Conservation (phyloP, 345 rosid genomes). For the Linum tenue region DNA sequence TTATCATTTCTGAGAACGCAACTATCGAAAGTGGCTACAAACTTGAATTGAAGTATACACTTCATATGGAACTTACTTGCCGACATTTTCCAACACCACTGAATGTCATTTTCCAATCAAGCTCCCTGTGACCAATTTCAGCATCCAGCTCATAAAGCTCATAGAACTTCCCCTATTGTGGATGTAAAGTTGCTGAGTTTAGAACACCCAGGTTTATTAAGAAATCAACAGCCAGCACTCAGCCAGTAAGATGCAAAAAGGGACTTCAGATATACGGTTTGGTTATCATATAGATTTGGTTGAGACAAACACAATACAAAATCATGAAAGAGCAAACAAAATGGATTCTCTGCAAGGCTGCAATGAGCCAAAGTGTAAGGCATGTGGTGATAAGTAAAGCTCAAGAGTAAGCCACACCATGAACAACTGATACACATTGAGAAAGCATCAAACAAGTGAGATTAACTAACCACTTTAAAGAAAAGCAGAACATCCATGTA, state of each 20-base stretch:
- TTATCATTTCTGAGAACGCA: neutral
- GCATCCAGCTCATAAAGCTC: constrained; percentile 97
- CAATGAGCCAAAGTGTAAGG: no score
- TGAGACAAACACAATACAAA: neutral
- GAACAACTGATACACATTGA: neutral
- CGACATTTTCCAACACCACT: constrained; percentile 97
- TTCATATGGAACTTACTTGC: constrained; percentile 44
- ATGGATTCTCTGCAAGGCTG: no score
- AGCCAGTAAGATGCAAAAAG: neutral
- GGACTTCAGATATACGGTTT: neutral
- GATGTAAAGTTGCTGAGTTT: constrained; percentile 6
- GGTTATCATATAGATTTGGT: neutral
- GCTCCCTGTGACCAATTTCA: constrained; percentile 85
- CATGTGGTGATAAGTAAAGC: neutral
- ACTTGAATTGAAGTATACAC: neutral
- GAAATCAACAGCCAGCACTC: constrained; percentile 1
- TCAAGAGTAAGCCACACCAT: neutral
- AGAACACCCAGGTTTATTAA: neutral
- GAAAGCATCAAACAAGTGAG: neutral
- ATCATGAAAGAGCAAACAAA: neutral
- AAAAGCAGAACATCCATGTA: constrained; percentile 87
- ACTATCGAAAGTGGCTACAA: neutral
- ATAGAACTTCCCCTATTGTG: constrained; percentile 72
- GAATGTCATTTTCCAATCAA: constrained; percentile 89
- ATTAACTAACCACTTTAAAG: constrained; percentile 91